These are phyloP conservation scores for Nothopassalora personata DNA, from an alignment of 2,329 filamentous ascomycete species.

Conservation along the genomic window DNA sequence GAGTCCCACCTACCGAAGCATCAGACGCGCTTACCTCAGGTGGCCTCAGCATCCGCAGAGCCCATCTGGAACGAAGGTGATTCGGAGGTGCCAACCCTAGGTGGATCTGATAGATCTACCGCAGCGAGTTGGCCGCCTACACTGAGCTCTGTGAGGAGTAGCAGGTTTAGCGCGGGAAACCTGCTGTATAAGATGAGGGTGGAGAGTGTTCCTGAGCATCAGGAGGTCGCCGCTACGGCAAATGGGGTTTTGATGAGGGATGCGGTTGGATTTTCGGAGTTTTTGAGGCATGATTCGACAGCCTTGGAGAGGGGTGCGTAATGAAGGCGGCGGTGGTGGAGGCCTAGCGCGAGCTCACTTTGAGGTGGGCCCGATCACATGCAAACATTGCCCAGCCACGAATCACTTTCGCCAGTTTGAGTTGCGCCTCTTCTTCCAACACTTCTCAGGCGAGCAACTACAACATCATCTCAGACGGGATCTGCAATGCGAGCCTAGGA, in stretches of 20 bases:
- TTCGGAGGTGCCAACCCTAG: conserved; percentile 2
- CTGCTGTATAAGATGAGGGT: not conserved
- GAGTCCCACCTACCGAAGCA: conserved; percentile 17
- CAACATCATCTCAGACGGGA: too few species aligned
- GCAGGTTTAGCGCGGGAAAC: not conserved
- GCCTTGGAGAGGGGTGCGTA: not conserved
- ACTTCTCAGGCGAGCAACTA: too few species aligned
- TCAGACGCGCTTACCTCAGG: conserved; percentile 15
- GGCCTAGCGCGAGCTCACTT: not conserved
- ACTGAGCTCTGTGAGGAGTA: not conserved
- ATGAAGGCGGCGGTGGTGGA: not conserved
- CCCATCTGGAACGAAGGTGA: conserved; percentile 3
- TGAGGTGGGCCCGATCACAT: not conserved
- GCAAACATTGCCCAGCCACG: not conserved
- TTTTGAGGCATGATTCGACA: not conserved
- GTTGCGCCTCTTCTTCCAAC: too few species aligned
- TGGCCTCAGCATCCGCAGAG: not conserved
- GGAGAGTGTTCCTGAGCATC: not conserved
- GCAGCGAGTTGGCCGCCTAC: not conserved
- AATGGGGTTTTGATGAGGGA: not conserved
- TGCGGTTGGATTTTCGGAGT: not conserved
- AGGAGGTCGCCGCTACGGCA: not conserved
- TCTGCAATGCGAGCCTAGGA: too few species aligned
- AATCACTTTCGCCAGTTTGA: too few species aligned
- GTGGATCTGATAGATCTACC: not conserved